A percentile compares a stretch with the other conserved stretches of the same genome.
phyloP scores from a whole-genome alignment of 176 grass and related monocot species.

The Cenchrus americanus region DNA sequence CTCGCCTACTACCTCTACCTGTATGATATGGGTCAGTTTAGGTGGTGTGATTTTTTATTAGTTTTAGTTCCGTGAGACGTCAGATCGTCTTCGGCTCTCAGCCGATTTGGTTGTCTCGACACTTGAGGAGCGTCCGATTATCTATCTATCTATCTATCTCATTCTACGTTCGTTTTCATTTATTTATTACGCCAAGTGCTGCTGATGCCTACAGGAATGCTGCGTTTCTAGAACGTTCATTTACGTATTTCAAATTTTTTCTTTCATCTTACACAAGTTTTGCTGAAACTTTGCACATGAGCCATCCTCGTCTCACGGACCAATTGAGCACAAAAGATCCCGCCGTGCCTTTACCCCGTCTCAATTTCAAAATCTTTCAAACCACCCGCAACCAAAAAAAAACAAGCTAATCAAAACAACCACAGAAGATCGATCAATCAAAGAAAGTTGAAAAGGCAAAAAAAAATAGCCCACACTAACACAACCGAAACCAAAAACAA shows the following conservation, averaged over 20 bases:
- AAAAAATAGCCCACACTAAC: not conserved
- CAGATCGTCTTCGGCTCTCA: not conserved
- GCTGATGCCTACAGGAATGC: no score
- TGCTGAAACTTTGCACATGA: no score
- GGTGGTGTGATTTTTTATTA: not conserved
- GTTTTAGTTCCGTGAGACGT: not conserved
- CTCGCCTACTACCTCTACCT: no score
- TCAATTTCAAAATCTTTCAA: conserved; percentile 56
- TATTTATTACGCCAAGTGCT: not conserved
- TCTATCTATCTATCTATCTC: no score
- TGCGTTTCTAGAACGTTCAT: no score
- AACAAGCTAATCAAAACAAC: conserved; percentile 14
- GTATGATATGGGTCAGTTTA: no score
- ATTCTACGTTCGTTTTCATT: not conserved
- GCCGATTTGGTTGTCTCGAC: not conserved
- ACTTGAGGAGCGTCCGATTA: not conserved
- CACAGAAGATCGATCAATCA: not conserved
- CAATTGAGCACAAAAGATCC: conserved; percentile 13
- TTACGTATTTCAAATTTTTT: no score
- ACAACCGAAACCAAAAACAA: conserved; percentile 12
- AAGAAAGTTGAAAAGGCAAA: not conserved
- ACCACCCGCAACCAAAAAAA: conserved; percentile 16
- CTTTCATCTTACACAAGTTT: no score
- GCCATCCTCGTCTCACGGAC: no score
- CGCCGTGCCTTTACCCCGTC: not conserved